Base-by-base conservation (phyloP, 2,329 filamentous ascomycete species). In the Apiospora saccharicola region DNA sequence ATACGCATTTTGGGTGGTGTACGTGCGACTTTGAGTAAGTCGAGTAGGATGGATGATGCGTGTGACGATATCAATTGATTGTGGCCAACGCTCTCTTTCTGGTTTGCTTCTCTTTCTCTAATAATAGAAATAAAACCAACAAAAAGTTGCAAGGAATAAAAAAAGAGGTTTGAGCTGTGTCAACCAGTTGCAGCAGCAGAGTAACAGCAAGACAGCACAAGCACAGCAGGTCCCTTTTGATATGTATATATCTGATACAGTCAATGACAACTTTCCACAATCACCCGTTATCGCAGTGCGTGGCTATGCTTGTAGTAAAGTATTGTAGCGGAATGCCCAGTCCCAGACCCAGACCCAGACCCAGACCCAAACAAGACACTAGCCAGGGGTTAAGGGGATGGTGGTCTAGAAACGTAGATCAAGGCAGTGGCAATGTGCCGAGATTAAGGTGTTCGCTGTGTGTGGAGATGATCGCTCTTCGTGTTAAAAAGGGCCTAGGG, bases 1-100 rank as follows among this genome's bases (percentile, higher is more conserved):
- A 90, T 85, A 77, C 87, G 84, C 88, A 90, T 90, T 71, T 83
- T 76, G 43, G 7, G 12, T 30, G 41, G 41, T 67, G 19, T 24
- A 2, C 37, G 37, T 37, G 37, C 6, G 8, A 10, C 37, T 7
- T 19, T n/a, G 67, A 19, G 12, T 46, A 24, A 19, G 67, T 30
- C 4, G 10, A 41, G 13, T n/a, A 8, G 41, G n/a, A 19, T 30
- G 57, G 34, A 26, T 22, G 46, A 41, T 30, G 37, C 37, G 37
- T 30, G 7, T n/a, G 46, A 41, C 57, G 57, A 64, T 64, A 64
- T n/a, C 57, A 41, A 64, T 41, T 41, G 57, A n/a, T n/a, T n/a
- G 4, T 30, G 1, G 57, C 57, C 57, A 41, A n/a, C 67, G 41
- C 41, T 46, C 67, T 68, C 41, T 6, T 37, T 37, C 37, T 37